Evolutionary conservation across 306 rosid genomes (phyloP).

Genomic region (Luffa aegyptiaca): DNA sequence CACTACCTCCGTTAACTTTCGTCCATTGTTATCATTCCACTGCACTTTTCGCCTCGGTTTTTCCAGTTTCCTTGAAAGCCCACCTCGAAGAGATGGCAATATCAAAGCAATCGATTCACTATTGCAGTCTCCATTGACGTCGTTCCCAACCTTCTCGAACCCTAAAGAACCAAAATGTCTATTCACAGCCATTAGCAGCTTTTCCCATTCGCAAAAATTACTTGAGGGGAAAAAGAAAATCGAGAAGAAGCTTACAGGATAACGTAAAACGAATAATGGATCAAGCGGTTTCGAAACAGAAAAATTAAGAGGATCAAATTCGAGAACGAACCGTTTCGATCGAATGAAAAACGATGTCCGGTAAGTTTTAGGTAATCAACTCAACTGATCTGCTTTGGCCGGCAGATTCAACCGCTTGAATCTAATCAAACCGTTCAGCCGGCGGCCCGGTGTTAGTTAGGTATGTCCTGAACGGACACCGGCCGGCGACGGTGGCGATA

Average conservation of each 20-base stretch:
- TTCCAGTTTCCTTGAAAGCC: slow-evolving; percentile 52
- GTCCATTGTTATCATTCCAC: slow-evolving; percentile 85
- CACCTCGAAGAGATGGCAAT: slow-evolving; percentile 59
- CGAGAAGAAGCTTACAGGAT: neutral
- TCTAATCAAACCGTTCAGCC: neutral
- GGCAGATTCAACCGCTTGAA: neutral
- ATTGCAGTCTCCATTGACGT: slow-evolving; percentile 43
- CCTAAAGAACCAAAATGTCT: slow-evolving; percentile 25
- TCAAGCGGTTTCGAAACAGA: neutral
- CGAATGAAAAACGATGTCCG: neutral
- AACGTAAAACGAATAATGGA: neutral
- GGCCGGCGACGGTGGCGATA: neutral
- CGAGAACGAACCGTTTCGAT: neutral
- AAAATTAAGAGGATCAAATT: neutral
- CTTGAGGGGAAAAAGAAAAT: neutral
- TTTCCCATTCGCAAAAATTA: slow-evolving; percentile 37
- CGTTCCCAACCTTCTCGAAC: slow-evolving; percentile 39
- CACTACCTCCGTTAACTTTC: slow-evolving; percentile 76
- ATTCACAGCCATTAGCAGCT: slow-evolving; percentile 36
- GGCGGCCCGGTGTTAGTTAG: neutral
- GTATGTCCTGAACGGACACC: neutral
- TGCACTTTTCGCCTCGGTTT: slow-evolving; percentile 61
- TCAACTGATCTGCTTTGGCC: neutral
- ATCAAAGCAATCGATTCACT: slow-evolving; percentile 40
- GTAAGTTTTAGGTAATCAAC: neutral